Base-by-base conservation (phyloP, 1,139 yeast genomes). In the Candida neerlandica region DNA sequence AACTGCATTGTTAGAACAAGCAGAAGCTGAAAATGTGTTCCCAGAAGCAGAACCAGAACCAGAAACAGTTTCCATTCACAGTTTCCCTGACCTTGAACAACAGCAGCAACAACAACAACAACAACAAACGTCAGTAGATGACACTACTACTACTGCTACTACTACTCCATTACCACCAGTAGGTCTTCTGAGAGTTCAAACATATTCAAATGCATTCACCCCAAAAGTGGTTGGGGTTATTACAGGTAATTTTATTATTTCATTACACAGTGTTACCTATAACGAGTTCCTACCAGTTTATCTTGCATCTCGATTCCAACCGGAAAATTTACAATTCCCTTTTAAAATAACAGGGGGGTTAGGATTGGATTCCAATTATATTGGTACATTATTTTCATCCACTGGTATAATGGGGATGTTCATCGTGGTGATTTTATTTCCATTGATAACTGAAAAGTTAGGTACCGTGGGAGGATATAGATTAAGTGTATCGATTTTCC, bases 221-320 rank as follows among this genome's bases (percentile, higher is more conserved):
- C 55, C 58, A 5, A 58, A 57, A 4, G 70, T 67, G 7, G 47
- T 65, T 5, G 58, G 65, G 10, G 55, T 53, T 11, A 48, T 53
- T 7, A 50, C 50, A 2, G 56, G 55, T 7, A 52, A 52, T 42
- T 52, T 55, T 35, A 51, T 55, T n/a, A 53, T 56, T 30, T 55
- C 59, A 7, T 50, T 80, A 51, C 85, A 81, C 58, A 62, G 72
- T 15, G 70, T 80, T 10, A 78, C 81, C 3, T 81, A 71, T 60
- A 75, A 72, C 51, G 88, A 84, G 61, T 80, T 84, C 54, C 63
- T 82, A 39, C 88, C 89, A 7, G 78, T 84, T 5, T 80, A 79
- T 50, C 64, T 83, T 15, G 84, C 86, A 0, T 71, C 82, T 12
- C 67, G 73, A 38, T 66, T 78, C 46, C 69, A 63, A 35, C 62